Percentiles rank a stretch among this genome's conserved stretches.
Evolutionary conservation across 1,284 basidiomycete species (phyloP).

Genomic region (Irpex sp.): DNA sequence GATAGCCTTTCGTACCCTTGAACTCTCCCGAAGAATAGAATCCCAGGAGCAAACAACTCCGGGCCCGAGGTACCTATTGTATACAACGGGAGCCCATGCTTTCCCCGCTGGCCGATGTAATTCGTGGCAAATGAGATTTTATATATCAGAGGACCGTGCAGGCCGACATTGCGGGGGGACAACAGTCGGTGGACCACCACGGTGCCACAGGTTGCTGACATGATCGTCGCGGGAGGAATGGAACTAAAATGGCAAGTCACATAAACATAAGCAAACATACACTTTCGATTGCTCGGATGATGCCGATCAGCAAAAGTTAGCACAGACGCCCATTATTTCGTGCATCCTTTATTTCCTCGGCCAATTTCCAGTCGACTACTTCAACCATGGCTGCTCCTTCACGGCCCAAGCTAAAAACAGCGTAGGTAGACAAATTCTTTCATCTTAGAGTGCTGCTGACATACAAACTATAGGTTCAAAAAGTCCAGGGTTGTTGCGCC

Average conservation of each 20-base stretch:
- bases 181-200: no score
- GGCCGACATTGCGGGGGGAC: no score
- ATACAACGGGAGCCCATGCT: no score
- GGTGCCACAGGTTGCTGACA: not conserved
- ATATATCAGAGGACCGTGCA: no score
- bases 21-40: not conserved
- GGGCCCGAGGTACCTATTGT: no score
- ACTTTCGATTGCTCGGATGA: not conserved
- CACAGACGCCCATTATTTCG: not conserved
- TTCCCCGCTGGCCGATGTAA: no score
- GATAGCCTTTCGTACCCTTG: not conserved
- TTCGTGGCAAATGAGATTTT: no score
- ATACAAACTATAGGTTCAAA: constrained; percentile 55
- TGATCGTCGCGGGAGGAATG: not conserved
- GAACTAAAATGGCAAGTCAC: not conserved
- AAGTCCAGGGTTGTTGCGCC: constrained; percentile 70
- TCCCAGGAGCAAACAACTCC: no score
- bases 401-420: constrained; percentile 51
- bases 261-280: not conserved
- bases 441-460: constrained; percentile 7
- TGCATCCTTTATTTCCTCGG: not conserved
- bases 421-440: constrained; percentile 34
- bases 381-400: constrained; percentile 15
- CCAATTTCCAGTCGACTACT: not conserved
- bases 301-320: constrained; percentile 10